Base-by-base conservation (phyloP, 2,329 filamentous ascomycete genomes). In the Tympanopsis confertula region DNA sequence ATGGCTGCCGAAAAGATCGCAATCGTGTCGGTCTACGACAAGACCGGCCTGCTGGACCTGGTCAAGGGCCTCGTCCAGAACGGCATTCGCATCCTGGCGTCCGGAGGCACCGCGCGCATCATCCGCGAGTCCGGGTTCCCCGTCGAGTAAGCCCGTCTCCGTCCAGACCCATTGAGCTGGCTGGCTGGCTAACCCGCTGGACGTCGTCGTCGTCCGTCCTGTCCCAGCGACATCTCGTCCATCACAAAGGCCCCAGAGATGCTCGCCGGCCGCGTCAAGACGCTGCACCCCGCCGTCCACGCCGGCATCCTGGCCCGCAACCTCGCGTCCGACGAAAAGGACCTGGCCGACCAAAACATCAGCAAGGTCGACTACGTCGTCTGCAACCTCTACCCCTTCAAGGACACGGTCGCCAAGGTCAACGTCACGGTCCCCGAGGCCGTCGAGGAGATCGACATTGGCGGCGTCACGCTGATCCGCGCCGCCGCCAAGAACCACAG, bases 361-460 rank as follows among this genome's bases (percentile, higher is more conserved):
- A 75, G 84, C 67, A 94, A 94, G 67, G 86, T 94, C 42, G 86
- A 94, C 72, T 94, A 82, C 52, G 86, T 94, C 50, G 82, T 98
- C 57, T 96, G 91, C 81, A 98, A 98, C 67, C 74, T 98, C 39
- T 96, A 98, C 63, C 91, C 91, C 12, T 98, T 98, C 78, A 95
- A 95, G 69, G 88, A 96, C 59, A 98, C 91, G 20, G 80, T 96
- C 50, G 83, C 87, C 51, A 94, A 95, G 72, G 79, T 93, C 68
- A 94, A 94, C 54, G 91, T 96, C 53, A 96, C 89, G 43, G 86
- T 98, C 45, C 78, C 86, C 37, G 89, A 98, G 66, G 91, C 91
- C 37, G 89, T 98, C 29, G 91, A 98, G 66, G 91, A 98, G 68
- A 94, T 98, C 53, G 91, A 98, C 63, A 95, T 98, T 56, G 91